A percentile compares a stretch with the other conserved stretches of the same genome.
These are phyloP conservation scores for Phytophthora pistaciae DNA, from an alignment of 352 stramenopile species.

Conservation along the genomic window DNA sequence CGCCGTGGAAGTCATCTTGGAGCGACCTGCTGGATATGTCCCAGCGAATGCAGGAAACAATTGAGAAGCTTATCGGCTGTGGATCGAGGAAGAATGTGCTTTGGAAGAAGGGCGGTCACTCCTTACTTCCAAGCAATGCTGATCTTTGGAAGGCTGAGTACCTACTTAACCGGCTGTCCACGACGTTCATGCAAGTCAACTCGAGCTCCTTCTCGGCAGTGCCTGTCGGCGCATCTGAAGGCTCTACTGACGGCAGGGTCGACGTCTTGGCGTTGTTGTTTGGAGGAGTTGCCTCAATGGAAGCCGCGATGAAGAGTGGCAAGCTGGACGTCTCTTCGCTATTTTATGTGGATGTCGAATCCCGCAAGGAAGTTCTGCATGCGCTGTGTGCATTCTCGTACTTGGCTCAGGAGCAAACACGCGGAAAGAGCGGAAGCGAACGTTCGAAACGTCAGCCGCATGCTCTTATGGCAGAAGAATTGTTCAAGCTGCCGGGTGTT, in stretches of 20 bases:
- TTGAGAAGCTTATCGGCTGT: constrained; percentile 77
- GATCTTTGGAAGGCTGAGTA: constrained; percentile 80
- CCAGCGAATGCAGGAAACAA: constrained; percentile 76
- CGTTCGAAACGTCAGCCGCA: constrained; percentile 28
- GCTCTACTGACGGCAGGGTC: constrained; percentile 48
- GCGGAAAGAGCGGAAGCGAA: constrained; percentile 25
- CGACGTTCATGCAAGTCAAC: constrained; percentile 64
- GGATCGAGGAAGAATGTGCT: constrained; percentile 81
- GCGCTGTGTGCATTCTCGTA: constrained; percentile 87
- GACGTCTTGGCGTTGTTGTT: constrained; percentile 83
- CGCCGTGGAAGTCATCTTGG: constrained; percentile 45
- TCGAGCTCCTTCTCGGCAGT: constrained; percentile 40
- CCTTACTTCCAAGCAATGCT: constrained; percentile 66
- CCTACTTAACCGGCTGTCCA: constrained; percentile 70
- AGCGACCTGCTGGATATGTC: constrained; percentile 71
- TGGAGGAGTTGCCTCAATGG: constrained; percentile 76
- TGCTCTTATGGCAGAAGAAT: constrained; percentile 68
- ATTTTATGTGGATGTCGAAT: constrained; percentile 75
- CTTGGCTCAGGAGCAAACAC: constrained; percentile 64
- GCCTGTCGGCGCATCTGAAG: constrained; percentile 15
- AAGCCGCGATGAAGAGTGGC: constrained; percentile 81
- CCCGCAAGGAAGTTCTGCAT: constrained; percentile 78
- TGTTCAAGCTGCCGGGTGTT: constrained; percentile 69
- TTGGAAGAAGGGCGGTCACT: constrained; percentile 94
- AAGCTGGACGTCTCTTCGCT: constrained; percentile 79